phyloP scores from a whole-genome alignment of 1,284 basidiomycete species.

The Thecaphora thlaspeos region DNA sequence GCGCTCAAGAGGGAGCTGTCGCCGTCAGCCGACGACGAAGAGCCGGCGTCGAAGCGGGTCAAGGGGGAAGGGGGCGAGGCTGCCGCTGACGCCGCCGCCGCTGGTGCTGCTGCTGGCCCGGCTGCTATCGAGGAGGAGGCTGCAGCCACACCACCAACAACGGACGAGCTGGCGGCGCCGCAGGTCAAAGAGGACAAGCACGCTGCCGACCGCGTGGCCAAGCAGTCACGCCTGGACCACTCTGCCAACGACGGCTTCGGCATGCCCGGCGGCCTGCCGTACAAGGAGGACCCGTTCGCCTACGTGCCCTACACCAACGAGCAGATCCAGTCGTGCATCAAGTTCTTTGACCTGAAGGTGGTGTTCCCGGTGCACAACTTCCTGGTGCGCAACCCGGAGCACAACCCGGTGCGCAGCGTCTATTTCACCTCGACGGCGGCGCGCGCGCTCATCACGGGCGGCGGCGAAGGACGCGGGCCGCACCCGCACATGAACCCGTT shows the following conservation, averaged over 20 bases:
- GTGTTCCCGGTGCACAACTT: slow-evolving; percentile 74
- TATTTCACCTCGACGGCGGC: slow-evolving; percentile 87
- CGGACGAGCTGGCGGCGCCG: slow-evolving; percentile 8
- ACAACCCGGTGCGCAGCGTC: slow-evolving; percentile 74
- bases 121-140: too few relatives aligned
- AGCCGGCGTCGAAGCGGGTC: slow-evolving; percentile 35
- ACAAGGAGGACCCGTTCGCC: slow-evolving; percentile 52
- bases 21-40: slow-evolving; percentile 20
- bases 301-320: slow-evolving; percentile 42
- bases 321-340: slow-evolving; percentile 61
- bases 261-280: slow-evolving; percentile 50
- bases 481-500: slow-evolving; percentile 65
- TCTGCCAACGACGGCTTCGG: slow-evolving; percentile 27
- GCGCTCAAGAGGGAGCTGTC: slow-evolving; percentile 22
- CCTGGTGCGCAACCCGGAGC: slow-evolving; percentile 82
- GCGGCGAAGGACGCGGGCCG: slow-evolving; percentile 60
- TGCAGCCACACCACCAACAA: too few relatives aligned
- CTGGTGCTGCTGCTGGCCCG: too few relatives aligned
- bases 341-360: slow-evolving; percentile 72
- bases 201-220: slow-evolving; percentile 34
- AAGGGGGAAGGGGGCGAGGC: slow-evolving; percentile 19
- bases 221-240: slow-evolving; percentile 13
- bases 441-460: slow-evolving; percentile 70
- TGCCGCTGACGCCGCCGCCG: background rate
- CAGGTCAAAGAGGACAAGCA: slow-evolving; percentile 46